phyloP scores from a whole-genome alignment of 192 early-diverging fungal species.

The Coemansia biformis region DNA sequence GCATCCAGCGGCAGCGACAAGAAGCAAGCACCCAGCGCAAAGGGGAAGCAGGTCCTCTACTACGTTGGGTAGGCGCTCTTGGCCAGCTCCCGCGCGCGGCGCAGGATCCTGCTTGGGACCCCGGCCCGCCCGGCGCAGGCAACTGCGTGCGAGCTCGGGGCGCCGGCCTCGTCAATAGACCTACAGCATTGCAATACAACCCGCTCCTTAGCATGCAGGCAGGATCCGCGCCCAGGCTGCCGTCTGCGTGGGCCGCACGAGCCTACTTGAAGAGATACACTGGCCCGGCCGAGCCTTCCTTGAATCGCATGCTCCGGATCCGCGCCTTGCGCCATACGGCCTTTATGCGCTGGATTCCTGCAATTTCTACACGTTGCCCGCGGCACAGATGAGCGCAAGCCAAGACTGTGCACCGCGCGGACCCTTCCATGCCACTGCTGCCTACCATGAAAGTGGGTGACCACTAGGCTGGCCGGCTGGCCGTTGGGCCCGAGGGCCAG shows the following conservation, averaged over 20 bases:
- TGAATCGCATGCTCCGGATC: conserved; percentile 13
- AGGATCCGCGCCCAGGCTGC: too few relatives aligned
- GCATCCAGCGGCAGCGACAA: not conserved
- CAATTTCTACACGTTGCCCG: conserved; percentile 31
- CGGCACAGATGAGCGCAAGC: too few relatives aligned
- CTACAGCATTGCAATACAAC: too few relatives aligned
- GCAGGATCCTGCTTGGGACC: conserved; percentile 14
- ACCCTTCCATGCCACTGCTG: too few relatives aligned
- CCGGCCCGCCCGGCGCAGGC: conserved; percentile 27
- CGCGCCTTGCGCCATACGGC: conserved; percentile 12
- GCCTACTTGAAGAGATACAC: conserved; percentile 33
- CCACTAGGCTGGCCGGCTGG: conserved; percentile 66
- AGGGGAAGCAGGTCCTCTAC: conserved; percentile 32
- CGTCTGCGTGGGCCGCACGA: not conserved
- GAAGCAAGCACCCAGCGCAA: conserved; percentile 19
- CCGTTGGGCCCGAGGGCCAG: conserved; percentile 44
- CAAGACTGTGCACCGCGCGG: too few relatives aligned
- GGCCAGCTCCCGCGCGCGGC: conserved; percentile 7
- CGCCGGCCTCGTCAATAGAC: not conserved
- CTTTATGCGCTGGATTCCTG: conserved; percentile 1
- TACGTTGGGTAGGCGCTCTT: not conserved
- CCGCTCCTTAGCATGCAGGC: too few relatives aligned
- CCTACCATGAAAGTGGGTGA: conserved; percentile 86
- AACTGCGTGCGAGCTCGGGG: conserved; percentile 8
- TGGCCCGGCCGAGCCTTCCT: conserved; percentile 10